A percentile compares a stretch with the other conserved stretches of the same genome.
phyloP scores from a whole-genome alignment of 2,329 filamentous ascomycete species.

The Aspergillus hiratsukae region DNA sequence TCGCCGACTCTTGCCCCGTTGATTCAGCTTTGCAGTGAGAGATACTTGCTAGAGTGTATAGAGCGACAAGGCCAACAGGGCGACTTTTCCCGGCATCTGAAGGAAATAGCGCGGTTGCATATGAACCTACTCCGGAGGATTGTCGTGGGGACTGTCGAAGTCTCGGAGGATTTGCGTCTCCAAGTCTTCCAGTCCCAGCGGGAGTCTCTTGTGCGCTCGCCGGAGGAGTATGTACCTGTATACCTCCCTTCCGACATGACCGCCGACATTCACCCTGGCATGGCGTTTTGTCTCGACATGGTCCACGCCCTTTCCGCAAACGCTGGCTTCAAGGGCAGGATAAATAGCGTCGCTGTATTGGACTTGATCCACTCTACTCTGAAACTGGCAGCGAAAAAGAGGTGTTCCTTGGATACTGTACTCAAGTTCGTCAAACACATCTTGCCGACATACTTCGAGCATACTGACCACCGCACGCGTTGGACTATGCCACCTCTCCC shows the following conservation, averaged over 20 bases:
- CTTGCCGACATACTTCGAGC: not conserved
- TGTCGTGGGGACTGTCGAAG: not conserved
- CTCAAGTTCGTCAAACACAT: not conserved
- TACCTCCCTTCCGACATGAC: not conserved
- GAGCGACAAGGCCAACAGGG: not conserved
- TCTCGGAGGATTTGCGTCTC: not conserved
- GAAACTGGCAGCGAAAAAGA: not conserved
- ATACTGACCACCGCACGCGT: not conserved
- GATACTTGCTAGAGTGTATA: not conserved
- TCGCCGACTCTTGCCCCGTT: not conserved
- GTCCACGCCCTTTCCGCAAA: not conserved
- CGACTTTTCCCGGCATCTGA: not conserved
- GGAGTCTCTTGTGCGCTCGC: not conserved
- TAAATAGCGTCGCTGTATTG: not conserved
- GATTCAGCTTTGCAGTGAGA: not conserved
- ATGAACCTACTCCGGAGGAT: not conserved
- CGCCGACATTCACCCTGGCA: not conserved
- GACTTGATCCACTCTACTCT: not conserved
- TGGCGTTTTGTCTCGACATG: not conserved
- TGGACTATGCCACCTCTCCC: not conserved
- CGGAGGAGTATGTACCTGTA: not conserved
- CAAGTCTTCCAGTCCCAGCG: not conserved
- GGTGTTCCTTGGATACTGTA: not conserved
- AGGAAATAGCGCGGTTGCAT: not conserved
- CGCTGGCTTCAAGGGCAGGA: not conserved